These are phyloP conservation scores for Hypoxylon sp. DNA, from an alignment of 2,329 filamentous ascomycete genomes.

Conservation along the genomic window DNA sequence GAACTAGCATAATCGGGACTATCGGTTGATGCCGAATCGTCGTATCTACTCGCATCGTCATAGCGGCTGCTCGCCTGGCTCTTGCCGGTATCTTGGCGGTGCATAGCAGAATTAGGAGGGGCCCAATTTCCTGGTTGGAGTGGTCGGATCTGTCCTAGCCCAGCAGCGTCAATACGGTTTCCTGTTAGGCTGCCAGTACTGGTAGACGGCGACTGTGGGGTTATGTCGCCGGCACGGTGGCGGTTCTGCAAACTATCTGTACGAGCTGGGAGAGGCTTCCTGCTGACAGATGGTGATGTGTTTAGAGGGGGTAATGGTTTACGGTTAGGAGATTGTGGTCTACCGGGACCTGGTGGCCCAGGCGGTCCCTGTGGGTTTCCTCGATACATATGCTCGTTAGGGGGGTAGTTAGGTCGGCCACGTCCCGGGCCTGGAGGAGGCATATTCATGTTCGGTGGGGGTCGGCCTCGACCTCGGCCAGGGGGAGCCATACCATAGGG, in stretches of 20 bases:
- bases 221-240: constrained; percentile 51
- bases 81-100: constrained; percentile 50
- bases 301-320: constrained; percentile 45
- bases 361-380: constrained; percentile 39
- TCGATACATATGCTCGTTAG: constrained; percentile 40
- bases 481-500: constrained; percentile 40
- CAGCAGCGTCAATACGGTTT: constrained; percentile 57
- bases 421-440: constrained; percentile 27
- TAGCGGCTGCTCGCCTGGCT: constrained; percentile 55
- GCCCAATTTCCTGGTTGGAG: constrained; percentile 44
- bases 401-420: constrained; percentile 42
- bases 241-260: constrained; percentile 48
- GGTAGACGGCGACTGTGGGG: constrained; percentile 49
- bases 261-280: constrained; percentile 62
- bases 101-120: constrained; percentile 27
- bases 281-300: constrained; percentile 54
- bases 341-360: constrained; percentile 29
- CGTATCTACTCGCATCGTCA: constrained; percentile 54
- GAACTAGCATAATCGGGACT: constrained; percentile 84
- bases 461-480: constrained; percentile 42
- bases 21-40: constrained; percentile 70
- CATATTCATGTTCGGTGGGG: constrained; percentile 37
- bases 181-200: constrained; percentile 52
- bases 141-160: constrained; percentile 57
- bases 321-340: constrained; percentile 38